Conservation (phyloP, 345 rosid species). For the Pistacia integerrima region DNA sequence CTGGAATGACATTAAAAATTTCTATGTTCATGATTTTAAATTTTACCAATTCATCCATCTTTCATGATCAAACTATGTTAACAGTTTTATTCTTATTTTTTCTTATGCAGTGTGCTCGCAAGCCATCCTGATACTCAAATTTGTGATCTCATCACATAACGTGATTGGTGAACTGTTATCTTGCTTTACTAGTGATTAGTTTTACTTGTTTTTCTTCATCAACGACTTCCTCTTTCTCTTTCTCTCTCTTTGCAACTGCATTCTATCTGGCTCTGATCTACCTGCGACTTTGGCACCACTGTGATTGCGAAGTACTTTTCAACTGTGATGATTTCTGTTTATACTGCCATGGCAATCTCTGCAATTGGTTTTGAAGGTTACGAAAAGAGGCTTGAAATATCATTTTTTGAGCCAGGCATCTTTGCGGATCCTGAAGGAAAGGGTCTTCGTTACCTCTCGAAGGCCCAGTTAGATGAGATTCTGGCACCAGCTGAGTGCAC, state of each 20-base stretch:
- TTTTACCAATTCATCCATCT: neutral
- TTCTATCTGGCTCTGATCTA: slow-evolving; percentile 1
- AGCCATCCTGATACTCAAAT: slow-evolving; percentile 59
- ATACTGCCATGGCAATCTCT: slow-evolving; percentile 53
- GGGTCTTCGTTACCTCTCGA: slow-evolving; percentile 66
- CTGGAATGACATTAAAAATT: neutral
- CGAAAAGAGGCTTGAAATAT: slow-evolving; percentile 77
- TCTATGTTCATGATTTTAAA: neutral
- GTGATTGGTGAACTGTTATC: slow-evolving; percentile 31
- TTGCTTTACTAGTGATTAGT: slow-evolving; percentile 19
- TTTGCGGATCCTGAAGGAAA: slow-evolving; percentile 64
- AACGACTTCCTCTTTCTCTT: slow-evolving; percentile 29
- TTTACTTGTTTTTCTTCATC: slow-evolving; percentile 14
- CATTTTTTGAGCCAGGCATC: slow-evolving; percentile 58
- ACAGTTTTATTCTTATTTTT: slow-evolving; percentile 5
- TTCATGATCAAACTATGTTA: neutral
- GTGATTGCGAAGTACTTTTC: neutral
- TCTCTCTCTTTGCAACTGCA: slow-evolving; percentile 19
- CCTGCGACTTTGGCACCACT: slow-evolving; percentile 17
- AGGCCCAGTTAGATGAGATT: slow-evolving; percentile 65
- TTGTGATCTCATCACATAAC: slow-evolving; percentile 31
- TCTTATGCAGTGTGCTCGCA: slow-evolving; percentile 57
- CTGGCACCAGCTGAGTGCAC: slow-evolving; percentile 76
- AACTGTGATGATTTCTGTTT: slow-evolving; percentile 12
- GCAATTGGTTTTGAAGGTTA: slow-evolving; percentile 88